Percentiles rank a stretch among this genome's conserved stretches.
phyloP scores from a whole-genome alignment of 495 filamentous ascomycete species.

The Penicillium odoratum region DNA sequence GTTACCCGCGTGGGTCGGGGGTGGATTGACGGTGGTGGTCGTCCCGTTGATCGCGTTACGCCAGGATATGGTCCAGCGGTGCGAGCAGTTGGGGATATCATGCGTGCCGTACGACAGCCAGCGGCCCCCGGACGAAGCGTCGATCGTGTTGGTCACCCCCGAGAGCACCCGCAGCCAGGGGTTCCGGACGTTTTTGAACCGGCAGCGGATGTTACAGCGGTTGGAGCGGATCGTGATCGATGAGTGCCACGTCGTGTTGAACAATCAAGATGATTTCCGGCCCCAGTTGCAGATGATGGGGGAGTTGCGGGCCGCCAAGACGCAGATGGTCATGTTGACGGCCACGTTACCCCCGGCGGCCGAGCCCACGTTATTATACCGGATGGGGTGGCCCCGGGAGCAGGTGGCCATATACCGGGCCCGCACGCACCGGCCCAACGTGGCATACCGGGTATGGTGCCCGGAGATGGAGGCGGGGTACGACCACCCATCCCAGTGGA shows the following conservation, averaged over 20 bases:
- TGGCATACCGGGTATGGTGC: not conserved
- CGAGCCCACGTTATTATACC: not conserved
- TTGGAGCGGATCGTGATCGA: not conserved
- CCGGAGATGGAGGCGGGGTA: not conserved
- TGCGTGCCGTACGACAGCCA: not conserved
- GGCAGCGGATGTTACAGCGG: not conserved
- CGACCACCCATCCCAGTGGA: not conserved
- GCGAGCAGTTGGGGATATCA: not conserved
- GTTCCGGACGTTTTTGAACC: not conserved
- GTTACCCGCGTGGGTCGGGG: not conserved
- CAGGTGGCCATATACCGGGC: not conserved
- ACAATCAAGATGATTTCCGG: not conserved
- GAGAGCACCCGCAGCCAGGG: not conserved
- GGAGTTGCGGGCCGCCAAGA: not conserved
- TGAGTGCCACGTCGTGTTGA: not conserved
- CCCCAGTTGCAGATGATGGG: not conserved
- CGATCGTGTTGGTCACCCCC: not conserved
- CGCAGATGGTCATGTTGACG: not conserved
- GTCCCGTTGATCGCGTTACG: not conserved
- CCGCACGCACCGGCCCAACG: not conserved
- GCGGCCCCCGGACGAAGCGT: not conserved
- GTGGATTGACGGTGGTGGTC: not conserved
- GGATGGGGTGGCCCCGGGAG: not conserved
- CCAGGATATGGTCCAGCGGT: not conserved
- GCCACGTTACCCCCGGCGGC: not conserved